A percentile compares a stretch with the other conserved stretches of the same genome.
Evolutionary conservation across 495 filamentous ascomycete genomes (phyloP).

Genomic region (Xylaria curta): DNA sequence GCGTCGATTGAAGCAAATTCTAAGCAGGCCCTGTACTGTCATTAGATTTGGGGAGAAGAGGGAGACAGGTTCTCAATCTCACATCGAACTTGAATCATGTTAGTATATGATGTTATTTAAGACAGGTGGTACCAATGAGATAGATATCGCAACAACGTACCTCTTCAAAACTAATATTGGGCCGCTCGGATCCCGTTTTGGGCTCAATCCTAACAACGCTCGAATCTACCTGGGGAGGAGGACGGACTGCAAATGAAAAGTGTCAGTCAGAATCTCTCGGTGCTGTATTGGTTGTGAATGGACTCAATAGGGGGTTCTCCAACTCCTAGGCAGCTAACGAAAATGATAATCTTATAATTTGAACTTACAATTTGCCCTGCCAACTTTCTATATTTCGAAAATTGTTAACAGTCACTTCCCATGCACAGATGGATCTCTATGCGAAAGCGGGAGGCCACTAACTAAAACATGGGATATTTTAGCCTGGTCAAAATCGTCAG

Average conservation of each 20-base stretch:
- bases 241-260: slow-evolving; percentile 40
- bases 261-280: background rate
- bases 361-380: slow-evolving; percentile 75
- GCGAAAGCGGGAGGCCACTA: slow-evolving; percentile 17
- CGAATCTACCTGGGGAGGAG: slow-evolving; percentile 88
- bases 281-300: background rate
- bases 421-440: background rate
- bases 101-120: background rate
- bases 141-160: slow-evolving; percentile 9
- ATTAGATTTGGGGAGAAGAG: too few species aligned
- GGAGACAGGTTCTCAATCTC: too few species aligned
- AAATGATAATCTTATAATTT: background rate
- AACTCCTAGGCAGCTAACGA: background rate
- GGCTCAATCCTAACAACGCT: slow-evolving; percentile 64
- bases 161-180: slow-evolving; percentile 88
- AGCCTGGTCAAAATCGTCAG: slow-evolving; percentile 45
- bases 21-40: slow-evolving; percentile 63
- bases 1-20: slow-evolving; percentile 80
- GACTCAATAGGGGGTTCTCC: background rate
- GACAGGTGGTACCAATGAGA: background rate
- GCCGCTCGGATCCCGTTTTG: slow-evolving; percentile 73
- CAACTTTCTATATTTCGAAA: slow-evolving; percentile 67
- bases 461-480: slow-evolving; percentile 80
- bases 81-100: slow-evolving; percentile 66
- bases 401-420: background rate